Conservation (phyloP, 139 green algal species). For the Raphidocelis subcapitata region DNA sequence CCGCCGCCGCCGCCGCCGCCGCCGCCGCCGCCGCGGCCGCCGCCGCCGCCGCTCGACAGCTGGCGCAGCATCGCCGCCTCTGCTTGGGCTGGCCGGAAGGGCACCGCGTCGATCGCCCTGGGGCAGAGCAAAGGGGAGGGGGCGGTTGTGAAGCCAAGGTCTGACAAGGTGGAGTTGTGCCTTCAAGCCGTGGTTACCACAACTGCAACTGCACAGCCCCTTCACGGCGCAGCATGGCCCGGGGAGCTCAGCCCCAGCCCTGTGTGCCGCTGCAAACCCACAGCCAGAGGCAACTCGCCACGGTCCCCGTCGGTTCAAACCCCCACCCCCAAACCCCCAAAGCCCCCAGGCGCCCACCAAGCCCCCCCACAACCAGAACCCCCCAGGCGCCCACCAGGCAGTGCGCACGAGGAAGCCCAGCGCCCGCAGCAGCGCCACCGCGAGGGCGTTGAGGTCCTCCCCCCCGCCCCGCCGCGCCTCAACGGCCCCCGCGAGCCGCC, state of each 20-base stretch:
- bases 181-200: too few species aligned
- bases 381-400: conserved; percentile 44
- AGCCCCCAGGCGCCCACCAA: neutral
- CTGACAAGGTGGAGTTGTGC: neutral
- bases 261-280: too few species aligned
- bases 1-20: too few species aligned
- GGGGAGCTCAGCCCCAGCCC: too few species aligned
- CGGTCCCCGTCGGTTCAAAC: neutral
- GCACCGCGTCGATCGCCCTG: too few species aligned
- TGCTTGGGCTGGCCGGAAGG: too few species aligned
- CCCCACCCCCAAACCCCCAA: neutral
- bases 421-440: conserved; percentile 69
- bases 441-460: conserved; percentile 68
- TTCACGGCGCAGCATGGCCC: too few species aligned
- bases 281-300: neutral
- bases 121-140: neutral
- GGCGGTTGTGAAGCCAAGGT: neutral
- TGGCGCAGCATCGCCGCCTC: too few species aligned
- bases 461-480: conserved; percentile 23
- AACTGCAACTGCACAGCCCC: too few species aligned
- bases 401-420: conserved; percentile 54
- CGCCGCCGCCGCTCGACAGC: too few species aligned
- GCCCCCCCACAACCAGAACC: neutral
- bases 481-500: conserved; percentile 16
- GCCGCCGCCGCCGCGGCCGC: too few species aligned